Conservation (phyloP, 23 red algal species). For the Gracilaria vermiculophylla region DNA sequence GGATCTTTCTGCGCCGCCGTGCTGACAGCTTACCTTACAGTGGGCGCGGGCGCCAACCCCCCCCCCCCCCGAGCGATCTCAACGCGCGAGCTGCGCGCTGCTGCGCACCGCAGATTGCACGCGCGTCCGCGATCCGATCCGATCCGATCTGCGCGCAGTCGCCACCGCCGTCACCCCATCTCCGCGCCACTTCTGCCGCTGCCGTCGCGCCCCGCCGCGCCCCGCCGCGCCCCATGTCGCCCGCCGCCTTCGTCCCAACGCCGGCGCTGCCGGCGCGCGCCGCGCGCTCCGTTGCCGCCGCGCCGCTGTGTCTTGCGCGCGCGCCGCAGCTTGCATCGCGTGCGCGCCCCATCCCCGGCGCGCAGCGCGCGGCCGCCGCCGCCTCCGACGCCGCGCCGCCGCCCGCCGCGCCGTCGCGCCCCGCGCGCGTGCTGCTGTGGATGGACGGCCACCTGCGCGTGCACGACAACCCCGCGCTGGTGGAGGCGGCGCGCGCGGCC, state of each 20-base stretch:
- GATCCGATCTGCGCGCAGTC: too few relatives aligned
- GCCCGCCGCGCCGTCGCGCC: not conserved
- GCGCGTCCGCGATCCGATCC: too few relatives aligned
- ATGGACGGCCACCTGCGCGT: slow-evolving; percentile 59
- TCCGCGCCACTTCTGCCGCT: not conserved
- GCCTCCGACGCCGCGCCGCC: not conserved
- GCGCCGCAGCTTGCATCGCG: not conserved
- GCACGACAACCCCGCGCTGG: slow-evolving; percentile 72
- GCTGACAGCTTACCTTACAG: too few relatives aligned
- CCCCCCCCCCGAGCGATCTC: too few relatives aligned
- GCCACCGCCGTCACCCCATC: too few relatives aligned
- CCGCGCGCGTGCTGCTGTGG: slow-evolving; percentile 72
- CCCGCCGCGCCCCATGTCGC: not conserved
- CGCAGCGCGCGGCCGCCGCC: not conserved
- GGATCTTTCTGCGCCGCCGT: too few relatives aligned
- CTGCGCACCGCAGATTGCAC: not conserved
- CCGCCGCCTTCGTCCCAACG: not conserved
- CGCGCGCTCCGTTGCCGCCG: not conserved
- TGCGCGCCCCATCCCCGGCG: not conserved
- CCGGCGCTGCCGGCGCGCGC: not conserved
- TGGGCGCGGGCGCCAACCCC: too few relatives aligned
- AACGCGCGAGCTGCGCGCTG: too few relatives aligned
- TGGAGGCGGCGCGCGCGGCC: slow-evolving; percentile 7
- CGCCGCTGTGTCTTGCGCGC: not conserved
- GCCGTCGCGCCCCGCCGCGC: not conserved